These are phyloP conservation scores for Scutellaria baicalensis DNA, from an alignment of 257 asterid species.

Conservation along the genomic window DNA sequence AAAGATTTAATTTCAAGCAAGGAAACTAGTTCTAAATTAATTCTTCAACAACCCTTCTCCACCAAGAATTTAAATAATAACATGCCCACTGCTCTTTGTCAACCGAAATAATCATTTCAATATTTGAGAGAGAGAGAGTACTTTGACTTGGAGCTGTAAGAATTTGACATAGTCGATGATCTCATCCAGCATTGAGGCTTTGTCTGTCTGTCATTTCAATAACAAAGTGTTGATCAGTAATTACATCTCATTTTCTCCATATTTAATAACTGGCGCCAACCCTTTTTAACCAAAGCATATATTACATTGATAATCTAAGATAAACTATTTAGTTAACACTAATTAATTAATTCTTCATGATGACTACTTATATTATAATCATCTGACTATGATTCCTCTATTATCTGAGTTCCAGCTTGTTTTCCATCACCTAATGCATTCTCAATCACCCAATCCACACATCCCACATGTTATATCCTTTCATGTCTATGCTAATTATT, in stretches of 20 bases:
- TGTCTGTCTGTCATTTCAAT: constrained; percentile 84
- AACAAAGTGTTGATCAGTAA: constrained; percentile 19
- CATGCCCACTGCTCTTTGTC: constrained; percentile 24
- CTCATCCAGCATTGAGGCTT: constrained; percentile 96
- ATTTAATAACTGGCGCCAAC: not conserved
- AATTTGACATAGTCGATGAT: constrained; percentile 95
- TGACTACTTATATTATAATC: constrained; percentile 20
- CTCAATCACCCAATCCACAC: constrained; percentile 24
- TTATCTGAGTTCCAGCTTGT: constrained; percentile 29
- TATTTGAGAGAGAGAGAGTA: constrained; percentile 20
- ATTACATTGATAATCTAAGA: not conserved
- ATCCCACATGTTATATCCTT: constrained; percentile 14
- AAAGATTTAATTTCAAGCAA: not conserved
- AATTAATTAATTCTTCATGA: constrained; percentile 3
- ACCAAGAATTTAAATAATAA: constrained; percentile 13
- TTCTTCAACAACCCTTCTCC: constrained; percentile 20
- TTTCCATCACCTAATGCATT: constrained; percentile 31
- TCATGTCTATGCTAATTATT: constrained; percentile 5
- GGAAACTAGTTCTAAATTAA: not conserved
- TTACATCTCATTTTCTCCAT: constrained; percentile 10
- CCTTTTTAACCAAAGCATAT: not conserved
- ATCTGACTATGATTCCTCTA: constrained; percentile 32
- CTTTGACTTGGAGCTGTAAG: constrained; percentile 97
- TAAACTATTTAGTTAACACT: not conserved
- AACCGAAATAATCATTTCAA: constrained; percentile 22